Evolutionary conservation across 2,329 filamentous ascomycete species (phyloP), one percentile per base, ranked within the genome.

Genomic region (Penicillium olsonii): DNA sequence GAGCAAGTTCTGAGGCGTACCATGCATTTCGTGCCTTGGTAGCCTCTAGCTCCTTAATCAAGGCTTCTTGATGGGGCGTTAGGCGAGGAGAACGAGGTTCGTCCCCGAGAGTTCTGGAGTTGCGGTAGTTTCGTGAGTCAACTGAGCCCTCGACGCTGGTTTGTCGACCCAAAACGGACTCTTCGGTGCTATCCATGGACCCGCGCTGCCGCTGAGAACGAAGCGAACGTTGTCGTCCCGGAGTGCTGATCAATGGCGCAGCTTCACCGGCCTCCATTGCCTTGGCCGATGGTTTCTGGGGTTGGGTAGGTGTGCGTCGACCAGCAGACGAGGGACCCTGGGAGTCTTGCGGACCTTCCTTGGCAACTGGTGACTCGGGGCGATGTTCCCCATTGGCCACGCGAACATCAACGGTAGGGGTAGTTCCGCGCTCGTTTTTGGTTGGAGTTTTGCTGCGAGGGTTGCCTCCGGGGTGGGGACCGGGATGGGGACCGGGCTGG

Each of bases 1-100:
- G 77, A 50, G 95, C 90, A 38, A 99, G 78, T 71, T 99, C 94
- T 0, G 92, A 96, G 7, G 91, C 90, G 70, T 95, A 96, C 94
- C 94, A 99, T 0, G 92, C 92, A 71, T 96, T 97, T 43, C 88
- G 84, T 64, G 87, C 94, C 63, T 90, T 89, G 3, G 87, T 82
- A 8, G 84, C 80, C 66, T 99, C 92, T 2, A 99, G 78, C 67
- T 99, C 94, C 67, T 94, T 92, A 12, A 90, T 78, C 11, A 96
- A 71, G 0, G 88, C 85, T 55, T 82, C 83, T 54, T 78, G 75
- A 42, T 78, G 57, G 61, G 74, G 65, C 3, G 70, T 76, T 33
- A 77, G 55, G 33, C 70, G 69, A 10, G 75, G 75, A 8, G 74
- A 77, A 12, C 69, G 68, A 29, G 74, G 75, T 51, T 76, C 74